These are phyloP conservation scores for Phytophthora citrophthora DNA, from an alignment of 352 stramenopile genomes.

Conservation along the genomic window DNA sequence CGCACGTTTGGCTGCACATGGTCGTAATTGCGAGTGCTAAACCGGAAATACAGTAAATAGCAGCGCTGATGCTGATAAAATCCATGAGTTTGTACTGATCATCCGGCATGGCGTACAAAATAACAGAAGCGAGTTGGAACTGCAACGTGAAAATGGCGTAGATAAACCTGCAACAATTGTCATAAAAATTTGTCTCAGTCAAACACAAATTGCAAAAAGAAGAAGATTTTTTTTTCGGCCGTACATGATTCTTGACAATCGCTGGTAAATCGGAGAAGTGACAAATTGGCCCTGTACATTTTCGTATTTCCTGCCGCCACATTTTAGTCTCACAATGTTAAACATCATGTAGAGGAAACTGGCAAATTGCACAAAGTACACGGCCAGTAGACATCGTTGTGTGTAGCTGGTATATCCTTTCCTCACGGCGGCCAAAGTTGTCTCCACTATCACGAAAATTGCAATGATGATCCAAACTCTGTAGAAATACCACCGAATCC, in stretches of 20 bases:
- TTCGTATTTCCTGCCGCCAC: slow-evolving; percentile 63
- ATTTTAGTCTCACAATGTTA: slow-evolving; percentile 49
- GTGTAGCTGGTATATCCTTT: slow-evolving; percentile 57
- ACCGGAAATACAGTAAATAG: slow-evolving; percentile 44
- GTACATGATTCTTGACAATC: slow-evolving; percentile 70
- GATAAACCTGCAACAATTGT: slow-evolving; percentile 41
- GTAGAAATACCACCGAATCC: slow-evolving; percentile 42
- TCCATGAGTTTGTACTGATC: slow-evolving; percentile 32
- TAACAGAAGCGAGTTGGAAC: slow-evolving; percentile 53
- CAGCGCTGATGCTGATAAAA: slow-evolving; percentile 46
- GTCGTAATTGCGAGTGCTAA: slow-evolving; percentile 52
- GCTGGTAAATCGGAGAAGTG: slow-evolving; percentile 67
- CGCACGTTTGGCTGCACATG: slow-evolving; percentile 54
- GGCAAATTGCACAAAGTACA: slow-evolving; percentile 52
- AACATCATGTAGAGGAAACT: slow-evolving; percentile 58
- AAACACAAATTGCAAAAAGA: not conserved
- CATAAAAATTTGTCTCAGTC: not conserved
- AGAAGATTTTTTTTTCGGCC: not conserved
- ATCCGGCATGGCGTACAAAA: slow-evolving; percentile 44
- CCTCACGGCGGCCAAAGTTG: slow-evolving; percentile 31
- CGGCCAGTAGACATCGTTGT: slow-evolving; percentile 41
- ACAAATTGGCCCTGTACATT: slow-evolving; percentile 69
- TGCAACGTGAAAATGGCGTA: slow-evolving; percentile 69
- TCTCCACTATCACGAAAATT: slow-evolving; percentile 38
- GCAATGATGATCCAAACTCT: slow-evolving; percentile 40